These are phyloP conservation scores for Lentinus brumalis DNA, from an alignment of 768 basidiomycete genomes.

Conservation along the genomic window DNA sequence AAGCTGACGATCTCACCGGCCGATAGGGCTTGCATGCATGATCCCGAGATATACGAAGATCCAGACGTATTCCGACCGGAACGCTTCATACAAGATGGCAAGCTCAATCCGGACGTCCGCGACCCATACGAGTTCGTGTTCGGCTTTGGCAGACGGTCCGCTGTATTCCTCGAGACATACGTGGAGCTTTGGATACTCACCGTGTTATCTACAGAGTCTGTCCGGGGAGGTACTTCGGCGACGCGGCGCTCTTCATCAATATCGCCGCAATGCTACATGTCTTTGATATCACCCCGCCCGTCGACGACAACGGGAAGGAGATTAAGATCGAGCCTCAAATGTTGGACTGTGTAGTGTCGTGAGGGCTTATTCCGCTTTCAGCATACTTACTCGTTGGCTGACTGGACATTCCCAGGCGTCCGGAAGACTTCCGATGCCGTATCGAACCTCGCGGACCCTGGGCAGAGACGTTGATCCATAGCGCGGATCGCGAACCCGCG, in stretches of 20 bases:
- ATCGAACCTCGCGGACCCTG: not conserved
- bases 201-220: not conserved
- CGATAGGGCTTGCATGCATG: conserved; percentile 1
- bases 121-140: conserved; percentile 8
- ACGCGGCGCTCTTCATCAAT: conserved; percentile 13
- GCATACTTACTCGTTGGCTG: no score
- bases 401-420: not conserved
- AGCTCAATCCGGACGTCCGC: not conserved
- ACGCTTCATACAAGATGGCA: conserved; percentile 11
- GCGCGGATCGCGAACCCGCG: no score
- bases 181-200: not conserved
- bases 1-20: not conserved
- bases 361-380: not conserved
- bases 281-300: conserved; percentile 13
- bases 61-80: conserved; percentile 15
- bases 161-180: not conserved
- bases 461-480: not conserved
- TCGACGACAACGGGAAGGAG: conserved; percentile 6
- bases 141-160: conserved; percentile 15
- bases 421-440: not conserved
- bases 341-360: not conserved
- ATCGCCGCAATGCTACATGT: conserved; percentile 14
- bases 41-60: conserved; percentile 6
- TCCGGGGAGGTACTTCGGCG: conserved; percentile 4
- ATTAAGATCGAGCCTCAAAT: not conserved